Evolutionary conservation across 148 eudicot genomes (phyloP).

Genomic region (Nyssa sinensis): DNA sequence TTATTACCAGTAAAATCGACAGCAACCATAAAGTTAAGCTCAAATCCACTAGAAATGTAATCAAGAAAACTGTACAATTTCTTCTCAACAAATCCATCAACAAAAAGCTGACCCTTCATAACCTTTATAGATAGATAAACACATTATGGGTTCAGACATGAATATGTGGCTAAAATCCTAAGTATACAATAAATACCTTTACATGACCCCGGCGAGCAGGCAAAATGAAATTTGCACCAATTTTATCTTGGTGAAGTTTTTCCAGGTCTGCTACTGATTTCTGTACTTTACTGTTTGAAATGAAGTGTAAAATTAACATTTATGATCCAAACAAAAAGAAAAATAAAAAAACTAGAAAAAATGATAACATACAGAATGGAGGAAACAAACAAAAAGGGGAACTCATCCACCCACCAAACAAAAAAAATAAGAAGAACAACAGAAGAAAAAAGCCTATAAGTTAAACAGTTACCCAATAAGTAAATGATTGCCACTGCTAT

Average conservation of each 20-base stretch:
- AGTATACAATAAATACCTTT: conserved; percentile 35
- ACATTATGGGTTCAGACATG: conserved; percentile 23
- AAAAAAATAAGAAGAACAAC: background rate
- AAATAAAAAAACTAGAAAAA: too few relatives aligned
- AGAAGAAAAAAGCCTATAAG: background rate
- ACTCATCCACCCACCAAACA: background rate
- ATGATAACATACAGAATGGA: too few relatives aligned
- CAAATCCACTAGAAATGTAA: too few relatives aligned
- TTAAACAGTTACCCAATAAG: conserved; percentile 63
- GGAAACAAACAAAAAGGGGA: background rate
- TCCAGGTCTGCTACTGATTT: conserved; percentile 70
- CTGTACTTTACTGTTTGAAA: conserved; percentile 36
- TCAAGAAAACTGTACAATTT: too few relatives aligned
- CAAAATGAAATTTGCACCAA: conserved; percentile 50
- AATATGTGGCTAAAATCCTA: background rate
- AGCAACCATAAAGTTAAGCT: too few relatives aligned
- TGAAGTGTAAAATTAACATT: background rate
- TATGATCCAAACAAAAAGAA: background rate
- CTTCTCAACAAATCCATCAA: conserved; percentile 61
- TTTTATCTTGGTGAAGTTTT: conserved; percentile 46
- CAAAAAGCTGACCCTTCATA: conserved; percentile 75
- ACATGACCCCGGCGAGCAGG: too few relatives aligned
- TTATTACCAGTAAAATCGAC: conserved; percentile 89
- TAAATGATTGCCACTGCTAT: conserved; percentile 65
- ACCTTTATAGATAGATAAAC: conserved; percentile 58